Conservation (phyloP, 495 filamentous ascomycete genomes). For the Cryomyces minteri region DNA sequence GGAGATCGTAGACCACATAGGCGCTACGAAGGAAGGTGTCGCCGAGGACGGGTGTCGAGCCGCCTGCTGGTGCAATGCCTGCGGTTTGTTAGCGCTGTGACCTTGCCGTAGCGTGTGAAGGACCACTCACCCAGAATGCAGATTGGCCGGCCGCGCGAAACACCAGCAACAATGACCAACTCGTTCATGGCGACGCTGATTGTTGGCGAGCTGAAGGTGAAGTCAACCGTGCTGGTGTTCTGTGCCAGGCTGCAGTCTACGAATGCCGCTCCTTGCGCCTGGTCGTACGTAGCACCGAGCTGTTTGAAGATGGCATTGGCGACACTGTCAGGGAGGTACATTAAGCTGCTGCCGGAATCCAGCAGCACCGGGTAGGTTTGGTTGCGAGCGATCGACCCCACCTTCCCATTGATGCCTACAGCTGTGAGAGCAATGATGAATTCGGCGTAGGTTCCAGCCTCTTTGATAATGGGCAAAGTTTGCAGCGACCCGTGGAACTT, state of each 20-base stretch:
- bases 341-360: constrained; percentile 82
- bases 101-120: constrained; percentile 17
- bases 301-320: constrained; percentile 41
- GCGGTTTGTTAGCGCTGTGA: constrained; percentile 10
- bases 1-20: constrained; percentile 83
- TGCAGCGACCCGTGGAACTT: constrained; percentile 55
- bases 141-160: constrained; percentile 25
- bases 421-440: constrained; percentile 69
- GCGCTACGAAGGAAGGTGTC: constrained; percentile 88
- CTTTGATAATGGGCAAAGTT: constrained; percentile 47
- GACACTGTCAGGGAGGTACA: constrained; percentile 63
- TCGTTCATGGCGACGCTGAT: constrained; percentile 64
- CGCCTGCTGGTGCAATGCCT: constrained; percentile 43
- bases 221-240: constrained; percentile 27
- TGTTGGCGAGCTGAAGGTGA: constrained; percentile 54
- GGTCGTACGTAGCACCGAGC: constrained; percentile 45
- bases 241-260: constrained; percentile 54
- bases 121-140: constrained; percentile 34
- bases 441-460: constrained; percentile 37
- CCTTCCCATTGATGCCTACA: constrained; percentile 31
- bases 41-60: constrained; percentile 54
- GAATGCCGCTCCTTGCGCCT: constrained; percentile 37
- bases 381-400: constrained; percentile 29
- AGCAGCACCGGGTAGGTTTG: constrained; percentile 55
- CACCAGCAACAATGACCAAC: constrained; percentile 48